phyloP scores from a whole-genome alignment of 2,329 filamentous ascomycete species.

The Cytospora chrysosperma region DNA sequence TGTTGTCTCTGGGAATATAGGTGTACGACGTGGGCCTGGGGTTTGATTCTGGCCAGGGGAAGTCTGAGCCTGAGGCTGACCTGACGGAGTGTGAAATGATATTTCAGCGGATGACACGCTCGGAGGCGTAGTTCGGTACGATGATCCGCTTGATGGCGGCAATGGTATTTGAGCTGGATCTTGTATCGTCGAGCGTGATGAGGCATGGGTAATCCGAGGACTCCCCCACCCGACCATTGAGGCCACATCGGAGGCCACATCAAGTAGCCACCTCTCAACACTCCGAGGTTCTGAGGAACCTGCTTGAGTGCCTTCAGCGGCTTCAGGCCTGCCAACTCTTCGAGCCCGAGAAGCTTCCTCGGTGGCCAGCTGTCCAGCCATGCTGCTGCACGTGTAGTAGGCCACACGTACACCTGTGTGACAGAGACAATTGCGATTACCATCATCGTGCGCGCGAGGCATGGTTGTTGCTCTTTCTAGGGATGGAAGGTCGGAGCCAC shows the following conservation, averaged over 20 bases:
- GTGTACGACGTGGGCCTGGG: neutral
- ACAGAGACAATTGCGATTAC: neutral
- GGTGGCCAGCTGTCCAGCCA: neutral
- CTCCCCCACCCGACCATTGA: neutral
- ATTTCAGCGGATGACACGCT: neutral
- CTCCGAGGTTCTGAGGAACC: neutral
- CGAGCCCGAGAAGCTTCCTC: neutral
- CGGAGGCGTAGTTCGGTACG: neutral
- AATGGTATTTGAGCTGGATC: neutral
- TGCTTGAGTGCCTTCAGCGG: neutral
- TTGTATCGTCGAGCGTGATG: neutral
- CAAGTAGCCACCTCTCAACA: neutral
- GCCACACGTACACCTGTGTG: neutral
- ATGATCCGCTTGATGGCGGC: neutral
- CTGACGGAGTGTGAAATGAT: neutral
- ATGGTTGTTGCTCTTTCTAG: neutral
- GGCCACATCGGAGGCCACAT: neutral
- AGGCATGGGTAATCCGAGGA: neutral
- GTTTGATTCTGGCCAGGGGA: neutral
- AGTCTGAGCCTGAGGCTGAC: neutral
- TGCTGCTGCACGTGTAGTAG: conserved; percentile 9
- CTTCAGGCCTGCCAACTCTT: neutral
- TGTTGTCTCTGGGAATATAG: neutral
- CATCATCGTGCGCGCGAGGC: neutral
- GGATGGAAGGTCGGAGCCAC: neutral